Evolutionary conservation across 2,329 filamentous ascomycete species (phyloP), one percentile per base, ranked within the genome.

Genomic region (Pseudonectria buxi): DNA sequence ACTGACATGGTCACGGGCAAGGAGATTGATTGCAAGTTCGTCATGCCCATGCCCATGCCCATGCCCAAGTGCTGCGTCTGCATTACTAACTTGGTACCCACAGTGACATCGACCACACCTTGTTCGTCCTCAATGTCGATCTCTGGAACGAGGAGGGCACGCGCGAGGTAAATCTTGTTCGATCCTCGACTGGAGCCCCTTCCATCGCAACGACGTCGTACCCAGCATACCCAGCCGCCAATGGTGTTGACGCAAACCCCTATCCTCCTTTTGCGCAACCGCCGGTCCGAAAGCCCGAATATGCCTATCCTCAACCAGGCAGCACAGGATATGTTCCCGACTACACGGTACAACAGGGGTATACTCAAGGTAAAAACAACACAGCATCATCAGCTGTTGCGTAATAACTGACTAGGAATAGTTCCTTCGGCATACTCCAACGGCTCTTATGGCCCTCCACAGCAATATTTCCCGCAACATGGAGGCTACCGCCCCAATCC

Each of bases 21-120:
- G 54, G 87, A 94, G 57, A 75, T 94, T 28, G 83, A 92, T 58
- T 82, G 81, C 65, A 86, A 83, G 85, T 90, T 71, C 54, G 82
- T 63, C 14, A 27, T 11, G 5, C 2, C 18, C 24, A 11, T 14
- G 14, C 22, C 46, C 36, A 13, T 12, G 28, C 15, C 13, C n/a
- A n/a, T 15, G 16, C 25, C 24, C 24, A 28, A 3, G 10, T 24
- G 10, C 28, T 16, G 31, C 6, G 26, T 14, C 12, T 13, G n/a
- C 13, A 15, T 35, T 12, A 10, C 28, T 39, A 28, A 26, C 10
- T 18, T 13, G 13, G 16, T 10, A 13, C 15, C 7, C 29, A 10
- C 24, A 64, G 61, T 35, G 58, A 60, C 24, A 58, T 64, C 32
- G 62, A 65, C 26, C 54, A 62, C 37, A 54, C 56, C 24, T 63